Conservation (phyloP, 495 filamentous ascomycete genomes). For the Xylaria acuta region DNA sequence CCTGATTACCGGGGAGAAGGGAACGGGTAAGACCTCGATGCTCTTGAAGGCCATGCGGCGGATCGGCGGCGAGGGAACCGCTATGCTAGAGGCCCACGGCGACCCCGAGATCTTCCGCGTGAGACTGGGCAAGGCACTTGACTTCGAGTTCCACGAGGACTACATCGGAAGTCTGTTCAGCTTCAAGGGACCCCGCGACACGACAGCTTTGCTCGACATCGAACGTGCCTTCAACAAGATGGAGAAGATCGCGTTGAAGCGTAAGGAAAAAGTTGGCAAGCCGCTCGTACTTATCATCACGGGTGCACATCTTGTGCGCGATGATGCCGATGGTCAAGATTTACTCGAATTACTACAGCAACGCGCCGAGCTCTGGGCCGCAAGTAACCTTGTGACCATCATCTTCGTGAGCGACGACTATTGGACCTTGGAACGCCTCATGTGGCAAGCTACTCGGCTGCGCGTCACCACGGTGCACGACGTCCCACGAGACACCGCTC, state of each 20-base stretch:
- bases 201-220: constrained; percentile 86
- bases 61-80: constrained; percentile 80
- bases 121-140: constrained; percentile 84
- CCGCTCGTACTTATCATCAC: constrained; percentile 91
- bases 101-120: constrained; percentile 94
- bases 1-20: constrained; percentile 91
- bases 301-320: constrained; percentile 80
- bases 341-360: constrained; percentile 92
- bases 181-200: constrained; percentile 87
- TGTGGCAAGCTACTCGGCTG: constrained; percentile 87
- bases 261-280: constrained; percentile 59
- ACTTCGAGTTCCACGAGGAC: constrained; percentile 86
- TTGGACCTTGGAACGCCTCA: constrained; percentile 93
- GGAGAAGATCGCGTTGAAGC: constrained; percentile 83
- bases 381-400: constrained; percentile 84
- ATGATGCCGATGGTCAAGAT: constrained; percentile 87
- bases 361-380: constrained; percentile 92
- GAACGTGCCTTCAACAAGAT: constrained; percentile 95
- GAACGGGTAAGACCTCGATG: constrained; percentile 95
- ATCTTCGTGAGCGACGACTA: constrained; percentile 94
- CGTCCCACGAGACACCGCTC: constrained; percentile 74
- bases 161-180: constrained; percentile 93
- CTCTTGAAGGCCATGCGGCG: constrained; percentile 88
- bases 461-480: constrained; percentile 82
- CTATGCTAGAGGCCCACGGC: constrained; percentile 92